Percentiles rank a stretch among this genome's conserved stretches.
Evolutionary conservation across 345 rosid species (phyloP).

Genomic region (Euphorbia peplus): DNA sequence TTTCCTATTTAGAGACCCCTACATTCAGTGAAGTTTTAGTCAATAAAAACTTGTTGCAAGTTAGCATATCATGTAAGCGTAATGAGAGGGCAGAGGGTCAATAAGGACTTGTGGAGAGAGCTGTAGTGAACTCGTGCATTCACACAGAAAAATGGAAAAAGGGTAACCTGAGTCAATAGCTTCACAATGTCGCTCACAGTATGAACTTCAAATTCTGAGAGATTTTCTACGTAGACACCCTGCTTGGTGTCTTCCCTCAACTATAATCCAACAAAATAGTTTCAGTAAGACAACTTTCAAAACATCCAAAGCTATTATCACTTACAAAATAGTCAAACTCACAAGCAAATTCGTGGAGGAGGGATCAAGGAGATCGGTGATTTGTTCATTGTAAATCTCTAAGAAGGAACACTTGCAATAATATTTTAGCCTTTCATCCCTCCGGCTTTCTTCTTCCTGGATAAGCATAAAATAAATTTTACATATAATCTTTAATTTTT

Average conservation of each 20-base stretch:
- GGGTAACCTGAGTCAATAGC: constrained; percentile 73
- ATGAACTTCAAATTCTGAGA: constrained; percentile 79
- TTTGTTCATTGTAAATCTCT: constrained; percentile 94
- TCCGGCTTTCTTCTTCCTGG: constrained; percentile 95
- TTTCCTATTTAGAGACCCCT: constrained; percentile 88
- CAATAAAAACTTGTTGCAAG: neutral
- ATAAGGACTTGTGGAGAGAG: neutral
- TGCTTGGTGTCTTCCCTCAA: constrained; percentile 81
- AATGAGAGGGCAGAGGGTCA: neutral
- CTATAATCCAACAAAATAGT: constrained; percentile 34
- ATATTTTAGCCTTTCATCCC: constrained; percentile 80
- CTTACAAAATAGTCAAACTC: constrained; percentile 19
- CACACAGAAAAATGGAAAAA: neutral
- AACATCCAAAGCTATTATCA: constrained; percentile 6
- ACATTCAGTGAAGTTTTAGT: neutral
- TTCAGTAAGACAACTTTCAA: constrained; percentile 8
- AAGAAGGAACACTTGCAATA: constrained; percentile 95
- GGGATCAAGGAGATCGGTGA: constrained; percentile 95
- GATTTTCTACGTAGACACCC: constrained; percentile 92
- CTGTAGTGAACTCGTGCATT: neutral
- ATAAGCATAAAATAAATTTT: neutral
- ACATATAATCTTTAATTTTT: too few relatives aligned
- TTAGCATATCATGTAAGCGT: neutral
- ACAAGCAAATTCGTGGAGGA: constrained; percentile 84
- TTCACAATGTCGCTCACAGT: constrained; percentile 75